phyloP scores from a whole-genome alignment of 768 basidiomycete genomes.

The Trametes cinnabarina region DNA sequence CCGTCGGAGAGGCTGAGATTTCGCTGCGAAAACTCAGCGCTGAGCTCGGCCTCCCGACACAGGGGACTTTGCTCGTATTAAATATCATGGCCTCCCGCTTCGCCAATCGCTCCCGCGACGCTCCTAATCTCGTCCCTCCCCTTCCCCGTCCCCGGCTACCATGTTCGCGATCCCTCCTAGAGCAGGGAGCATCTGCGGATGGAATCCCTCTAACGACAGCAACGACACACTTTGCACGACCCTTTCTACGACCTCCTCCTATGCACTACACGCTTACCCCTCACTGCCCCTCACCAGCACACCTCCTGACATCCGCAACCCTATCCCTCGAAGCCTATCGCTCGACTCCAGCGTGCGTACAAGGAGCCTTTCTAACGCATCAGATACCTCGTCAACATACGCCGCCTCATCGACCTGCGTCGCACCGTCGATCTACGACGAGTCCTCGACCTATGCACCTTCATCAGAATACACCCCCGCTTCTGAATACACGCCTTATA shows the following conservation, averaged over 20 bases:
- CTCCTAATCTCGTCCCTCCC: conserved; percentile 10
- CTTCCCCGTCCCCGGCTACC: background rate
- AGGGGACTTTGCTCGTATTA: conserved; percentile 12
- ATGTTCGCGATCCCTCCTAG: conserved; percentile 15
- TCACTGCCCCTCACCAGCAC: conserved; percentile 1
- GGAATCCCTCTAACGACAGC: conserved; percentile 15
- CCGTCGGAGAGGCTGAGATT: conserved; percentile 7
- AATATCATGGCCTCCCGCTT: conserved; percentile 9
- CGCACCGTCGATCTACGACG: no score
- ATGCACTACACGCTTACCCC: background rate
- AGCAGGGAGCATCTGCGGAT: conserved; percentile 17
- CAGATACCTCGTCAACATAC: conserved; percentile 5
- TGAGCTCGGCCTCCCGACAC: background rate
- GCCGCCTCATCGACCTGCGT: no score
- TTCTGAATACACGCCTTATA: background rate
- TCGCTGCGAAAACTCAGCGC: conserved; percentile 6
- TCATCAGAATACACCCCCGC: background rate
- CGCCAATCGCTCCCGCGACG: conserved; percentile 12
- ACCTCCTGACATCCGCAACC: conserved; percentile 1
- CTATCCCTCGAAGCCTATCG: conserved; percentile 13
- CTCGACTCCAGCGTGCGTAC: conserved; percentile 9
- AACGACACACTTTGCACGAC: conserved; percentile 9
- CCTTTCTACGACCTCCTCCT: conserved; percentile 1
- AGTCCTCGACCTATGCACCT: background rate
- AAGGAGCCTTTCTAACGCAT: conserved; percentile 2